A percentile compares a stretch with the other conserved stretches of the same genome.
These are phyloP conservation scores for Pterocarpus santalinus DNA, from an alignment of 306 rosid species.

Conservation along the genomic window DNA sequence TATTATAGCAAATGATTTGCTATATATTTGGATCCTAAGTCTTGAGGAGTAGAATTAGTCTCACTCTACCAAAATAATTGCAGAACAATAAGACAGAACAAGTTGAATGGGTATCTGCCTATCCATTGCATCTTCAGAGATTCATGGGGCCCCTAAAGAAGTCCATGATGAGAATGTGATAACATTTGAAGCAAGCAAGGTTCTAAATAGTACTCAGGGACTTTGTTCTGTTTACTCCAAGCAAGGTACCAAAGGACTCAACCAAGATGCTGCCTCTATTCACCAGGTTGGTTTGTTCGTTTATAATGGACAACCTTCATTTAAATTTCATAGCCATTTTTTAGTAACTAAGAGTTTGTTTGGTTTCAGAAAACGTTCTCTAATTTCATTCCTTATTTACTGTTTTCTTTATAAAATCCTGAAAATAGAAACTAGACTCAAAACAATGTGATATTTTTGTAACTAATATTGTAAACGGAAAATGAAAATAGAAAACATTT, in stretches of 20 bases:
- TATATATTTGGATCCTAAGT: conserved; percentile 39
- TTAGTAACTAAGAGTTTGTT: not conserved
- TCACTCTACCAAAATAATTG: not conserved
- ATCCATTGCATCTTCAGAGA: conserved; percentile 64
- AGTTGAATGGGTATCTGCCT: conserved; percentile 76
- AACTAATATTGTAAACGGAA: too few species aligned
- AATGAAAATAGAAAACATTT: too few species aligned
- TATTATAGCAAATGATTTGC: not conserved
- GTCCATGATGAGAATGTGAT: conserved; percentile 48
- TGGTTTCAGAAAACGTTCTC: too few species aligned
- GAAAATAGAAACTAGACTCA: too few species aligned
- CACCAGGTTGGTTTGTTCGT: conserved; percentile 68
- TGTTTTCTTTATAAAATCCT: too few species aligned
- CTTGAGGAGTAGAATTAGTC: not conserved
- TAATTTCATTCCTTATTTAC: not conserved
- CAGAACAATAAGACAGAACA: conserved; percentile 1
- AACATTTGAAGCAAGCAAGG: conserved; percentile 42
- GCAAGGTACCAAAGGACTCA: conserved; percentile 72
- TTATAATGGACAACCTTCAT: not conserved
- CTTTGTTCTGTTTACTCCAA: conserved; percentile 62
- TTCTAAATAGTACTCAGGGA: conserved; percentile 26
- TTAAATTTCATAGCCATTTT: not conserved
- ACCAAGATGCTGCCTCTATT: conserved; percentile 80
- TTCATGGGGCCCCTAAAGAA: conserved; percentile 55
- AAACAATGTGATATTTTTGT: too few species aligned